These are phyloP conservation scores for Kwoniella dendrophila DNA, from an alignment of 768 basidiomycete species.

Conservation along the genomic window DNA sequence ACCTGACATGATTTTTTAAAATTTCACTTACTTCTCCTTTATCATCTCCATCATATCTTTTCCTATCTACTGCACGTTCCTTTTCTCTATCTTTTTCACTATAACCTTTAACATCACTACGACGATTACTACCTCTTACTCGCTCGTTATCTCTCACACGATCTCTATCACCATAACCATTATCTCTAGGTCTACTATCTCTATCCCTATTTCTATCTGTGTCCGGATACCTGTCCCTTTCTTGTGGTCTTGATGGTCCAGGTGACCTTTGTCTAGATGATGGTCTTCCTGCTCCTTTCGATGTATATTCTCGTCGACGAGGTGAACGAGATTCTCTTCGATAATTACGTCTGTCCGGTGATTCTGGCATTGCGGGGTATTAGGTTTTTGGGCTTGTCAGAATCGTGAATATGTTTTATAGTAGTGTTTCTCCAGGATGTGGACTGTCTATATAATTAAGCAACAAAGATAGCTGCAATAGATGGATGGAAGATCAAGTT, in stretches of 20 bases:
- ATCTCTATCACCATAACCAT: slow-evolving; percentile 42
- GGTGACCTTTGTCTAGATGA: slow-evolving; percentile 35
- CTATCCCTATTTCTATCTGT: slow-evolving; percentile 7
- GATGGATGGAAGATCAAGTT: too few species aligned
- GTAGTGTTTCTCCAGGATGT: background rate
- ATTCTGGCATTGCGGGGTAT: slow-evolving; percentile 16
- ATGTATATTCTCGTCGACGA: slow-evolving; percentile 27
- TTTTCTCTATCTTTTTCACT: slow-evolving; percentile 47
- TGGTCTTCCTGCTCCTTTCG: slow-evolving; percentile 36
- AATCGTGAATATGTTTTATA: too few species aligned
- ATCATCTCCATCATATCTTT: slow-evolving; percentile 43
- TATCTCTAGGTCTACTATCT: slow-evolving; percentile 34
- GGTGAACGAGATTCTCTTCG: slow-evolving; percentile 35
- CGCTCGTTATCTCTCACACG: slow-evolving; percentile 27
- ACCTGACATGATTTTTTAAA: background rate
- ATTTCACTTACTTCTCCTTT: slow-evolving; percentile 28
- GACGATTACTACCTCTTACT: slow-evolving; percentile 5
- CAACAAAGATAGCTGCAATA: too few species aligned
- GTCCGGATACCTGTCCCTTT: slow-evolving; percentile 21
- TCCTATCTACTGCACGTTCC: slow-evolving; percentile 50
- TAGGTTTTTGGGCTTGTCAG: too few species aligned
- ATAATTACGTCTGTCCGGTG: slow-evolving; percentile 22
- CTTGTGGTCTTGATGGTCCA: slow-evolving; percentile 6
- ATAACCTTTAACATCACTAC: slow-evolving; percentile 27
- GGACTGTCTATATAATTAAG: background rate